These are phyloP conservation scores for Chenopodium formosanum DNA, from an alignment of 148 eudicot species.

Conservation along the genomic window DNA sequence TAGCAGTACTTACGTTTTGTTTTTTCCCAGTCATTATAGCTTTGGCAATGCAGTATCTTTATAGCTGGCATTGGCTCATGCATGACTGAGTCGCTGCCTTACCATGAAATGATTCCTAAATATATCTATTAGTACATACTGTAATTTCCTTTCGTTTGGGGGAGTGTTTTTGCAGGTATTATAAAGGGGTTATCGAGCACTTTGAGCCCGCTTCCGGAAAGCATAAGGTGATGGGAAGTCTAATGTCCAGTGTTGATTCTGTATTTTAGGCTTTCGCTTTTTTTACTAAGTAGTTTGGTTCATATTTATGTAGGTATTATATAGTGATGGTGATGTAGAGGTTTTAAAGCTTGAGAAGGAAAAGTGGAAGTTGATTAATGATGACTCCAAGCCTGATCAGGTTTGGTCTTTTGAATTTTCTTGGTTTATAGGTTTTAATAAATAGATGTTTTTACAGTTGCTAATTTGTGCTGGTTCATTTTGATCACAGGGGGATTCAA, in stretches of 20 bases:
- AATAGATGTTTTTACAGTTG: conserved; percentile 1
- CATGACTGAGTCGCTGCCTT: neutral
- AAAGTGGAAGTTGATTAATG: conserved; percentile 46
- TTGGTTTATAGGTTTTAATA: neutral
- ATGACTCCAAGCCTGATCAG: conserved; percentile 30
- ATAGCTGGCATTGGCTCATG: neutral
- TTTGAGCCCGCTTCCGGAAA: conserved; percentile 47
- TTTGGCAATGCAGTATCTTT: neutral
- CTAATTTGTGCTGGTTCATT: conserved; percentile 19
- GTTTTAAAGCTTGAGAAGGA: conserved; percentile 44
- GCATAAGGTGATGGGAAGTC: conserved; percentile 54
- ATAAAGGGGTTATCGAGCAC: conserved; percentile 56
- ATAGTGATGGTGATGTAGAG: conserved; percentile 74
- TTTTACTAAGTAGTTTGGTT: conserved; percentile 15
- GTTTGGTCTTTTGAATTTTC: conserved; percentile 32
- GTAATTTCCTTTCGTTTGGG: neutral
- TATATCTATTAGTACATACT: neutral
- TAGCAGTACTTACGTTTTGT: neutral
- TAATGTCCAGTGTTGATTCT: conserved; percentile 3
- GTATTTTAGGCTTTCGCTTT: neutral
- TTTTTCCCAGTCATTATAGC: neutral
- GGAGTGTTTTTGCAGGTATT: conserved; percentile 50
- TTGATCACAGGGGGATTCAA: conserved; percentile 46
- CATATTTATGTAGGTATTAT: conserved; percentile 43
- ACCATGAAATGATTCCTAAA: neutral